phyloP scores from a whole-genome alignment of 2,329 filamentous ascomycete species.

The Magnaporthiopsis rhizophila region DNA sequence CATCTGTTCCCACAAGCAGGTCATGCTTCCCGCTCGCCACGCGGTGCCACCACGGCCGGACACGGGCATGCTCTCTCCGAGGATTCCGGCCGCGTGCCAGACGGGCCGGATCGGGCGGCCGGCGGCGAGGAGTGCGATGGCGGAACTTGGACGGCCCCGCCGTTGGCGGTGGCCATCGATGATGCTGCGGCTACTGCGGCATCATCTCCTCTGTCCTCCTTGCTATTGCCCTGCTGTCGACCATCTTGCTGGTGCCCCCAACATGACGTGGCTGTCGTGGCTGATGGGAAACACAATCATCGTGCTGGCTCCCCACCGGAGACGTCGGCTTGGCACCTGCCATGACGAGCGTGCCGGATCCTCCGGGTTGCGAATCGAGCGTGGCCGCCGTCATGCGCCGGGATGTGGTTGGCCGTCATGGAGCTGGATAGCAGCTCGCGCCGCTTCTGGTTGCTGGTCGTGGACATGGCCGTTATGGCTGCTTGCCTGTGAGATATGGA shows the following conservation, averaged over 20 bases:
- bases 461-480: not conserved
- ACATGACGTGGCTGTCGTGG: not conserved
- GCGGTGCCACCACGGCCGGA: constrained; percentile 9
- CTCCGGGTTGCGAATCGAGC: constrained; percentile 39
- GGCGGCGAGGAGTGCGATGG: constrained; percentile 29
- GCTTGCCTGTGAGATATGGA: not conserved
- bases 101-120: constrained; percentile 24
- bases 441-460: not conserved
- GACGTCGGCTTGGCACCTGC: constrained; percentile 38
- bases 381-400: constrained; percentile 45
- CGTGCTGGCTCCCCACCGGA: constrained; percentile 30
- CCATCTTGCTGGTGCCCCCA: too few relatives aligned
- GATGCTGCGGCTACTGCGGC: too few relatives aligned
- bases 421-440: constrained; percentile 16
- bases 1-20: constrained; percentile 7
- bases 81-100: constrained; percentile 35
- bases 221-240: too few relatives aligned
- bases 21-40: constrained; percentile 9
- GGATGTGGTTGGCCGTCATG: constrained; percentile 40
- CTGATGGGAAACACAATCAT: constrained; percentile 29
- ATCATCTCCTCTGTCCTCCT: not conserved
- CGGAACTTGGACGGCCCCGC: constrained; percentile 31
- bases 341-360: constrained; percentile 35
- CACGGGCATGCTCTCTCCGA: constrained; percentile 17
- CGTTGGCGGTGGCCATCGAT: not conserved